phyloP scores from a whole-genome alignment of 2,329 filamentous ascomycete species.

The Penicillium sp. region DNA sequence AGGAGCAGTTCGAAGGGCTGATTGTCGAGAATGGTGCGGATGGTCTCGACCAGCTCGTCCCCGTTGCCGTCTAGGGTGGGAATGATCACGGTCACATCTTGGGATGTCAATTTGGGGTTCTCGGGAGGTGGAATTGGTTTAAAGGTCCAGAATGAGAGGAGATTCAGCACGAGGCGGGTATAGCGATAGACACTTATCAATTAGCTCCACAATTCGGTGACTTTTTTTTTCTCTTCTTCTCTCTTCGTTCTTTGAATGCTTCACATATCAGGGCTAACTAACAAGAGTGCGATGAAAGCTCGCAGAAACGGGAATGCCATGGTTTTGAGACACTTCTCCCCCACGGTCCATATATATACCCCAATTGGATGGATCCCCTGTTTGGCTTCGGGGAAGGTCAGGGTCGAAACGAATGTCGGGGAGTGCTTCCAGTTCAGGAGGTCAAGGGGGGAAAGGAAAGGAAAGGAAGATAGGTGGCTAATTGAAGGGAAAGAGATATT shows the following conservation, averaged over 20 bases:
- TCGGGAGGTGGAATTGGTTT: constrained; percentile 79
- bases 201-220: constrained; percentile 3
- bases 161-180: constrained; percentile 79
- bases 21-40: constrained; percentile 59
- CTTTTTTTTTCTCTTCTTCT: too few species aligned
- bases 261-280: neutral
- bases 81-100: constrained; percentile 92
- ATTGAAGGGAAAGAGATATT: constrained; percentile 19
- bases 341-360: neutral
- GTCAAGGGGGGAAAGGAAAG: constrained; percentile 20
- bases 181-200: constrained; percentile 73
- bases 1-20: constrained; percentile 72
- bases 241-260: neutral
- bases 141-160: constrained; percentile 83
- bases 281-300: constrained; percentile 47
- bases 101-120: constrained; percentile 74
- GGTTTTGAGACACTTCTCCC: constrained; percentile 7
- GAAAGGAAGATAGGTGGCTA: constrained; percentile 14
- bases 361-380: neutral
- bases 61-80: constrained; percentile 88
- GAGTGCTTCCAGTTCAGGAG: constrained; percentile 17
- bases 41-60: constrained; percentile 77
- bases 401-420: constrained; percentile 27
- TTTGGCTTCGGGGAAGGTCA: constrained; percentile 1
- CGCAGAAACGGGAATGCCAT: constrained; percentile 44